A percentile compares a stretch with the other conserved stretches of the same genome.
Evolutionary conservation across 2,329 filamentous ascomycete species (phyloP).

Genomic region (Clarireedia monteithiana): DNA sequence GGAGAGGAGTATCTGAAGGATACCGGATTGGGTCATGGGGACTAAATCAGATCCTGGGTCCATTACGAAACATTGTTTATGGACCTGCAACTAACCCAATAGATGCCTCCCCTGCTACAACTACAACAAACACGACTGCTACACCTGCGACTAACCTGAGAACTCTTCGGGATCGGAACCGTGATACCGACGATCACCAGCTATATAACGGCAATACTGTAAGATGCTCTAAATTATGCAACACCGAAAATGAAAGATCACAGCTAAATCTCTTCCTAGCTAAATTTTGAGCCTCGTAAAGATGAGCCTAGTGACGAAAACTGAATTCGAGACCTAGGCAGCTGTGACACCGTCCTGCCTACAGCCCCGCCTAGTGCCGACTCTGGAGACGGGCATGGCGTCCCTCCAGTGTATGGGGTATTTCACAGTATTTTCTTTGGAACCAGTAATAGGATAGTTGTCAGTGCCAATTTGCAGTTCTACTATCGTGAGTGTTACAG

Average conservation of each 20-base stretch:
- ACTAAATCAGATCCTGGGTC: constrained; percentile 34
- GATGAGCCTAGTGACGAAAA: constrained; percentile 23
- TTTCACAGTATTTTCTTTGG: too few relatives aligned
- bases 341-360: background rate
- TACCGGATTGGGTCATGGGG: constrained; percentile 34
- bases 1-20: constrained; percentile 32
- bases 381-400: background rate
- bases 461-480: too few relatives aligned
- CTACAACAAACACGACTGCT: constrained; percentile 13
- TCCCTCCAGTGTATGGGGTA: too few relatives aligned
- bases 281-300: constrained; percentile 27
- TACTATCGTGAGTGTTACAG: too few relatives aligned
- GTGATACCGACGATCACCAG: constrained; percentile 53
- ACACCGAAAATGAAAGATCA: background rate
- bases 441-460: too few relatives aligned
- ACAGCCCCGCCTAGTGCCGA: too few relatives aligned
- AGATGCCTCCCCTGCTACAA: background rate
- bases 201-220: constrained; percentile 92
- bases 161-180: constrained; percentile 46
- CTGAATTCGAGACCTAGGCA: background rate
- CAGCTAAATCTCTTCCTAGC: constrained; percentile 13
- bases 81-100: constrained; percentile 12
- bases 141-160: constrained; percentile 35
- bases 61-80: constrained; percentile 34
- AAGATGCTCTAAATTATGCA: constrained; percentile 19